Conservation (phyloP, 192 early-diverging fungal genomes). For the Cetraspora pellucida region DNA sequence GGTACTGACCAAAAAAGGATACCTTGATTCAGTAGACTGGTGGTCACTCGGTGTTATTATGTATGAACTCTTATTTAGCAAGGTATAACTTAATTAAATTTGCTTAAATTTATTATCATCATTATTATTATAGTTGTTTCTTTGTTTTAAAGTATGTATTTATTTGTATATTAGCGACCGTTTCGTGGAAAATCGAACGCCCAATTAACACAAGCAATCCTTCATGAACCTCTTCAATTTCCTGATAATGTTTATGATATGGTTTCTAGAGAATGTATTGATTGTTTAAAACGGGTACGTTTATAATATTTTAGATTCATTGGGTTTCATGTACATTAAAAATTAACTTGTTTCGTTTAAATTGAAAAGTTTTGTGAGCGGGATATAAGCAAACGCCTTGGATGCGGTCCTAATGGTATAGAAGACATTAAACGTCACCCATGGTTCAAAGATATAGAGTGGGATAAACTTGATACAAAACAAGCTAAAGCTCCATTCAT, state of each 20-base stretch:
- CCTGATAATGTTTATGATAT: conserved; percentile 57
- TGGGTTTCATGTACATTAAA: background rate
- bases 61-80: conserved; percentile 76
- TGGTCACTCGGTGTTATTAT: conserved; percentile 83
- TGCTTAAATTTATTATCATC: background rate
- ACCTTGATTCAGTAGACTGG: conserved; percentile 65
- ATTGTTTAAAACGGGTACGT: conserved; percentile 54
- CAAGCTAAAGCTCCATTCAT: conserved; percentile 77
- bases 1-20: conserved; percentile 62
- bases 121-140: background rate
- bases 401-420: conserved; percentile 73
- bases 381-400: conserved; percentile 76
- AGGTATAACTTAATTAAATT: conserved; percentile 50
- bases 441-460: conserved; percentile 78
- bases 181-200: conserved; percentile 80
- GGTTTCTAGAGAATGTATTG: conserved; percentile 54
- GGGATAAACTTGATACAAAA: conserved; percentile 74
- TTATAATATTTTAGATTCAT: conserved; percentile 21
- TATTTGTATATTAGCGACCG: conserved; percentile 61
- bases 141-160: background rate
- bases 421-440: conserved; percentile 72
- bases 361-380: conserved; percentile 66
- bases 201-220: conserved; percentile 68
- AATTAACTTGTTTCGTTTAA: conserved; percentile 2
- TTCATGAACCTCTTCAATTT: conserved; percentile 66